Evolutionary conservation across 441 rosid species (phyloP).

Genomic region (Jatropha podagrica): DNA sequence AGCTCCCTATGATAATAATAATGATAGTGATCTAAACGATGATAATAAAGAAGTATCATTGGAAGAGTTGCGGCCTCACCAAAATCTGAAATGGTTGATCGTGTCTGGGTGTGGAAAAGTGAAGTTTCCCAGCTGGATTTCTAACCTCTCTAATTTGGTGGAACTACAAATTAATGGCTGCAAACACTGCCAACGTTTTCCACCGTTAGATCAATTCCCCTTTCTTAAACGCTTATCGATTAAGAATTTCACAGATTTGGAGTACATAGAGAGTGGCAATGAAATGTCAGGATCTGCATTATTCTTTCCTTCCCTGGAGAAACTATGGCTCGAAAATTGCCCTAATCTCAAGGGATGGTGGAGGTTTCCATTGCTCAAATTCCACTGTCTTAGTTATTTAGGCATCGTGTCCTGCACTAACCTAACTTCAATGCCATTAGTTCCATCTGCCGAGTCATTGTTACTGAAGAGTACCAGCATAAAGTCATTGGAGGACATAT

Average conservation of each 20-base stretch:
- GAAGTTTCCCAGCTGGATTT: slow-evolving; percentile 25
- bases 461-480: neutral
- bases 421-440: slow-evolving; percentile 23
- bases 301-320: slow-evolving; percentile 11
- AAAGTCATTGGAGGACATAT: neutral
- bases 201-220: slow-evolving; percentile 15
- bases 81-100: slow-evolving; percentile 8
- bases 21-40: neutral
- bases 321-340: rapidly evolving
- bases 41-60: neutral
- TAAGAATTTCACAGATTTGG: neutral
- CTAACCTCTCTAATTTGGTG: slow-evolving; percentile 13
- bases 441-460: slow-evolving; percentile 15
- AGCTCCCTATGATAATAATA: no score
- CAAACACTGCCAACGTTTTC: neutral
- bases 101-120: slow-evolving; percentile 5
- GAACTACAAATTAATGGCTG: neutral
- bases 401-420: slow-evolving; percentile 16
- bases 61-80: slow-evolving; percentile 16
- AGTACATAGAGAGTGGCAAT: slow-evolving; percentile 13
- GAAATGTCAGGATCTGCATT: neutral
- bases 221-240: neutral
- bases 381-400: slow-evolving; percentile 16
- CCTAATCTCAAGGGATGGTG: slow-evolving; percentile 28
- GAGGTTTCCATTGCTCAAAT: neutral